Percentiles rank a stretch among this genome's conserved stretches.
These are phyloP conservation scores for Brassica carinata DNA, from an alignment of 345 rosid species.

Conservation along the genomic window DNA sequence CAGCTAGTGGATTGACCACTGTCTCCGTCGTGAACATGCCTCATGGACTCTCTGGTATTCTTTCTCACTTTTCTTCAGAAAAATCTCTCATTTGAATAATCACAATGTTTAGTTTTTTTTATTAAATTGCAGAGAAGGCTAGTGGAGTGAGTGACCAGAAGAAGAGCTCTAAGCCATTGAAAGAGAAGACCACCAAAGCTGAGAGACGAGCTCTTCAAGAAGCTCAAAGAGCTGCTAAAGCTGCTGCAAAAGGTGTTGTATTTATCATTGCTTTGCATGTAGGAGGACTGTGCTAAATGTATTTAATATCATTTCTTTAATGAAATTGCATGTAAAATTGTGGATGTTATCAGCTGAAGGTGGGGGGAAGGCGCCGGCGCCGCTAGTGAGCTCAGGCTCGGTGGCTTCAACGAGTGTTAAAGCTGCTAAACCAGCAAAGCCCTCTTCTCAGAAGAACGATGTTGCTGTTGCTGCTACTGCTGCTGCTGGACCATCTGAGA, in stretches of 20 bases:
- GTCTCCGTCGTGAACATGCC: constrained; percentile 69
- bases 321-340: neutral
- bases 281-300: neutral
- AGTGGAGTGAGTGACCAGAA: constrained; percentile 46
- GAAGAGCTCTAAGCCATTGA: constrained; percentile 57
- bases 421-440: constrained; percentile 54
- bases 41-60: constrained; percentile 39
- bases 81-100: too few species aligned
- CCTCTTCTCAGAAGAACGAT: constrained; percentile 64
- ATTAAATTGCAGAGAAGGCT: constrained; percentile 49
- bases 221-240: constrained; percentile 92
- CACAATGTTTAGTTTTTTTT: neutral
- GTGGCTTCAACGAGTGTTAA: constrained; percentile 49
- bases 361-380: constrained; percentile 43
- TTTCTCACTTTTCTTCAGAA: too few species aligned
- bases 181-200: constrained; percentile 86
- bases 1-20: constrained; percentile 64
- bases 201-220: constrained; percentile 94
- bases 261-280: too few species aligned
- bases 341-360: constrained; percentile 52
- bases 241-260: constrained; percentile 75
- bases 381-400: constrained; percentile 42
- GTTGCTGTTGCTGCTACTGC: neutral
- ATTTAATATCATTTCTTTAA: neutral
- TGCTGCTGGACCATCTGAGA: constrained; percentile 61